A percentile compares a stretch with the other conserved stretches of the same genome.
Conservation (phyloP, 352 stramenopile species). For the Phytophthora pseudosyringae region DNA sequence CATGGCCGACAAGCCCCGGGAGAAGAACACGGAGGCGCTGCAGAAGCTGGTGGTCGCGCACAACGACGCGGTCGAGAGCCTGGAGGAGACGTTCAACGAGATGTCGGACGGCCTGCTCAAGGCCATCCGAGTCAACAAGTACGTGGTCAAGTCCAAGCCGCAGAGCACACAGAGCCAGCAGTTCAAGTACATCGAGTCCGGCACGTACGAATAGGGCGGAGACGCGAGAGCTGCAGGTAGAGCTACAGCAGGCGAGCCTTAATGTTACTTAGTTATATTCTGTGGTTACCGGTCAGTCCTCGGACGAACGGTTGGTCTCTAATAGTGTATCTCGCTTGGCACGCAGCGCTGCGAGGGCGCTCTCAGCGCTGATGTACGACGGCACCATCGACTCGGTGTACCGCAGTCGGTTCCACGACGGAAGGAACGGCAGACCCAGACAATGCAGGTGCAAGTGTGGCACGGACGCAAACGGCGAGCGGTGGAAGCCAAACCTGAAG, state of each 20-base stretch:
- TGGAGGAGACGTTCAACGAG: constrained; percentile 86
- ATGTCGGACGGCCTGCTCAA: constrained; percentile 88
- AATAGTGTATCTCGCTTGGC: constrained; percentile 22
- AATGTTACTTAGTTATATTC: constrained; percentile 39
- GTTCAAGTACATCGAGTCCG: constrained; percentile 90
- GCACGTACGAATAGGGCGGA: constrained; percentile 54
- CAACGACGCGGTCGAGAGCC: constrained; percentile 78
- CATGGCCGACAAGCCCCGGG: constrained; percentile 68
- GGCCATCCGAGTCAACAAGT: constrained; percentile 86
- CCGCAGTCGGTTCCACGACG: constrained; percentile 65
- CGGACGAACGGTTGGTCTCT: constrained; percentile 23
- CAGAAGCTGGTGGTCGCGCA: constrained; percentile 69
- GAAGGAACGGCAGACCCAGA: constrained; percentile 66
- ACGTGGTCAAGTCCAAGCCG: constrained; percentile 81
- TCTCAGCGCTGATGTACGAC: constrained; percentile 66
- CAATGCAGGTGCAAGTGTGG: constrained; percentile 81
- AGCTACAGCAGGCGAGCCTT: background rate
- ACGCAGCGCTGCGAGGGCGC: constrained; percentile 40
- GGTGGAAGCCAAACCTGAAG: constrained; percentile 74
- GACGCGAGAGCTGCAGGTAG: background rate
- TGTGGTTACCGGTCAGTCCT: constrained; percentile 29
- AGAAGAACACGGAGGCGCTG: constrained; percentile 72
- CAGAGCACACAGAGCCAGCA: constrained; percentile 78
- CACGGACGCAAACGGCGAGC: constrained; percentile 71
- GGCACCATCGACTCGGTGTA: constrained; percentile 61